These are phyloP conservation scores for Phaeophleospora eucalypticola DNA, from an alignment of 2,329 filamentous ascomycete genomes.

Conservation along the genomic window DNA sequence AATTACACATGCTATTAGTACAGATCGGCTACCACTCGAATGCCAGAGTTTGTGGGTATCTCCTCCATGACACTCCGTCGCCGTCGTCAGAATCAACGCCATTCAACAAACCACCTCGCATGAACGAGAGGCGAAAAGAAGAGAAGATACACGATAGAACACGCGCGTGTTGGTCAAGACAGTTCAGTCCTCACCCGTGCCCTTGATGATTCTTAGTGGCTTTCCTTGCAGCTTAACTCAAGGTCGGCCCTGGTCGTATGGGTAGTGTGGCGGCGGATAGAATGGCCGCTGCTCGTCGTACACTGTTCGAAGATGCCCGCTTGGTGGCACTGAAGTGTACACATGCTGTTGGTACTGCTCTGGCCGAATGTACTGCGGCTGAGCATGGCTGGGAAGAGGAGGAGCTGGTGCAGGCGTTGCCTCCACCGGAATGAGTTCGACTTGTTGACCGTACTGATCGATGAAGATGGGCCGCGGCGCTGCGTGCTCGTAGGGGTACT, in stretches of 20 bases:
- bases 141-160: too few relatives aligned
- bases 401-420: slow-evolving; percentile 26
- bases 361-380: slow-evolving; percentile 19
- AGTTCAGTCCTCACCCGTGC: too few relatives aligned
- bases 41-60: too few relatives aligned
- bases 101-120: too few relatives aligned
- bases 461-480: slow-evolving; percentile 29
- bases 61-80: too few relatives aligned
- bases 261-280: slow-evolving; percentile 9
- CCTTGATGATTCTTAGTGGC: too few relatives aligned
- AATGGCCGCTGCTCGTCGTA: slow-evolving; percentile 13
- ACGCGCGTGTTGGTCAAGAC: too few relatives aligned
- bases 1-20: too few relatives aligned
- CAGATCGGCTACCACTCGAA: too few relatives aligned
- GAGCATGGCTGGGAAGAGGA: slow-evolving; percentile 24
- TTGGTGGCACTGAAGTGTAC: slow-evolving; percentile 13
- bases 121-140: too few relatives aligned
- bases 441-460: slow-evolving; percentile 30
- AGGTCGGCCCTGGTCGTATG: slow-evolving; percentile 19
- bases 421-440: slow-evolving; percentile 29
- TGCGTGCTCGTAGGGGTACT: slow-evolving; percentile 21
- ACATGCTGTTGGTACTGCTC: slow-evolving; percentile 18
- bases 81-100: too few relatives aligned
- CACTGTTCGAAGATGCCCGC: slow-evolving; percentile 12
- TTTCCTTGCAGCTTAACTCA: too few relatives aligned